Conservation (phyloP, 1,284 basidiomycete genomes). For the Inonotus hispidus region DNA sequence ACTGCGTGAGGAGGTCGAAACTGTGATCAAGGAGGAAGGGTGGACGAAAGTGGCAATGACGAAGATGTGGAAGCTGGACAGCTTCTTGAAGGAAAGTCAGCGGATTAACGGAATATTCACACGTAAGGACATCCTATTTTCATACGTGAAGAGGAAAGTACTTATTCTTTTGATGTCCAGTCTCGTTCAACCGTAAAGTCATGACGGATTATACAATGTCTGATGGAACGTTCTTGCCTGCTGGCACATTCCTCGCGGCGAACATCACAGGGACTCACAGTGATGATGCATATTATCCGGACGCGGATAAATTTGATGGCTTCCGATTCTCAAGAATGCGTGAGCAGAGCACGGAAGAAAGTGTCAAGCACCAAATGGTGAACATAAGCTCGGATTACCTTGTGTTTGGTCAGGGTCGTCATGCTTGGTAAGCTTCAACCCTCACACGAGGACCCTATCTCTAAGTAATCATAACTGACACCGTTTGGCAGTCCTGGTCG, state of each 20-base stretch:
- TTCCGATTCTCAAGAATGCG: constrained; percentile 43
- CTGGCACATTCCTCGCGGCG: constrained; percentile 37
- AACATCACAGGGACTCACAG: constrained; percentile 38
- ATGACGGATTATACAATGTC: constrained; percentile 34
- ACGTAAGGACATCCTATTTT: constrained; percentile 17
- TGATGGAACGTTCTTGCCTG: constrained; percentile 40
- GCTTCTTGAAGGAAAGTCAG: constrained; percentile 43
- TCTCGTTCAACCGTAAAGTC: constrained; percentile 20
- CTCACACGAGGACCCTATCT: not conserved
- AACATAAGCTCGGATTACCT: constrained; percentile 26
- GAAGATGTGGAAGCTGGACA: constrained; percentile 44
- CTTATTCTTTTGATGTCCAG: not conserved
- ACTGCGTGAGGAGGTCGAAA: constrained; percentile 41
- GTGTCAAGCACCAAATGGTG: constrained; percentile 27
- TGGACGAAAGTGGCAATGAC: constrained; percentile 39
- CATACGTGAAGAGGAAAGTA: too few relatives aligned
- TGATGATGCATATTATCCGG: constrained; percentile 36
- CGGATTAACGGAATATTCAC: constrained; percentile 29
- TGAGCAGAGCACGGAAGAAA: constrained; percentile 24
- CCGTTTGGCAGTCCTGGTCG: constrained; percentile 6
- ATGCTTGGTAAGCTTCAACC: constrained; percentile 26
- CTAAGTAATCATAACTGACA: not conserved
- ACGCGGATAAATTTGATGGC: constrained; percentile 36
- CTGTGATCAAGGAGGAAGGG: constrained; percentile 32
- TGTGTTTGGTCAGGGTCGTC: constrained; percentile 27